Evolutionary conservation across 768 basidiomycete species (phyloP), one percentile per base, ranked within the genome.

Genomic region (Naganishia kalamii): DNA sequence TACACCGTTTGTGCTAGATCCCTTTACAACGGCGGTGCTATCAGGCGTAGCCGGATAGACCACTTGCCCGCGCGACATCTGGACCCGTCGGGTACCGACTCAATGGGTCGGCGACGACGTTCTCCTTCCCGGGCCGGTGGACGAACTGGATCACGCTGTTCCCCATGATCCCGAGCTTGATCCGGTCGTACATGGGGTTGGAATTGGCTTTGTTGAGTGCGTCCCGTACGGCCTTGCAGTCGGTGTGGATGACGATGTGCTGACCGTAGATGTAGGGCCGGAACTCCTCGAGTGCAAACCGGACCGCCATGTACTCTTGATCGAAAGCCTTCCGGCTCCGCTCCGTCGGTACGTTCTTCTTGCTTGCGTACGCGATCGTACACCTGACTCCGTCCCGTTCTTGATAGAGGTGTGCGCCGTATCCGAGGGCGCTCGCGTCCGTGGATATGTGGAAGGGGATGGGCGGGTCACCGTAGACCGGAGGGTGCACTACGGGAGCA

Each of bases 401-500:
- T 37, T 69, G 68, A n/a, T 37, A 30, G 13, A 66, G 41, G 21
- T 54, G 61, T 3, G 44, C 60, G 1, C 65, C 60, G 43, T 65
- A 66, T 13, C 68, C 65, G 17, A 43, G 8, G 19, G 37, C 47
- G 4, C 60, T 51, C 5, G 60, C 65, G 32, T 69, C 61, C 17
- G 40, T 57, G 19, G 60, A 44, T 19, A 63, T 49, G 35, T 51
- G 59, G 65, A 70, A 77, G 37, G 37, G 7, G 37, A 40, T 17
- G 17, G 37, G 37, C 23, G 5, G 35, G 0, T 78, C 77, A 50
- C 81, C 78, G 41, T 65, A 82, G 7, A 66, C 44, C 0, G 79
- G 79, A 0, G 69, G 67, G 25, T 63, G 43, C 1, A 81, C 68
- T 0, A 80, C 76, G 0, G 80, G 81, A 54, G 79, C 76, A 0